Base-by-base conservation (phyloP, 768 basidiomycete genomes). In the Steccherinum ochraceum region DNA sequence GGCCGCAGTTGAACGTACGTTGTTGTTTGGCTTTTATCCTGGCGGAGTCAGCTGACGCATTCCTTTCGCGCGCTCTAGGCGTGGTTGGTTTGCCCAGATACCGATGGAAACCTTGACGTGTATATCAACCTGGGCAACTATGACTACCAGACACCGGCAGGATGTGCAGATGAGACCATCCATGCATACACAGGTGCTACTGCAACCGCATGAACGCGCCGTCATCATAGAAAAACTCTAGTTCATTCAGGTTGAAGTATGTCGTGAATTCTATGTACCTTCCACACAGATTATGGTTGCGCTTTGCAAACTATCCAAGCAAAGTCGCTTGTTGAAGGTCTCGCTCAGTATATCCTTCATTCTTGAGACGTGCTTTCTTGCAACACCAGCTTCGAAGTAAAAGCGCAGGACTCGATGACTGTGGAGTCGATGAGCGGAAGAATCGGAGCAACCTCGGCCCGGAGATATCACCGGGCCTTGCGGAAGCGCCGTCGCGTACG, bases 101-200 rank as follows among this genome's bases (percentile, higher is more conserved):
- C 69, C 5, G 61, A 58, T 27, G 72, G 75, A 12, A 68, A 77
- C 61, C 59, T 58, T 40, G 66, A 70, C 48, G 58, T 80, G 12
- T 80, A 73, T 56, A 61, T 81, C 59, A 81, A 83, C 63, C 72
- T 81, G 20, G 80, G 80, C 1, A 59, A 74, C 11, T 80, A 79
- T 56, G 66, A 58, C 24, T 81, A 79, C 60, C 62, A 70, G 64
- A 83, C 81, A 1, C 81, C 81, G 2, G 65, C 79, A 45, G 80
- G 80, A 12, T 81, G 78, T 57, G 74, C 77, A 2, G 79, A 81
- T 57, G 69, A 80, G 63, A 81, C 80, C 1, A 75, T 83, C 54
- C 75, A 81, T 57, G 80, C 76, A 4, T 83, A 80, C 62, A 81
- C 78, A 2, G 80, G 78, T 7, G 61, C 77, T 4, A 77, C 73